A percentile compares a stretch with the other conserved stretches of the same genome.
Evolutionary conservation across 768 basidiomycete species (phyloP).

Genomic region (Sarcomyxa edulis): DNA sequence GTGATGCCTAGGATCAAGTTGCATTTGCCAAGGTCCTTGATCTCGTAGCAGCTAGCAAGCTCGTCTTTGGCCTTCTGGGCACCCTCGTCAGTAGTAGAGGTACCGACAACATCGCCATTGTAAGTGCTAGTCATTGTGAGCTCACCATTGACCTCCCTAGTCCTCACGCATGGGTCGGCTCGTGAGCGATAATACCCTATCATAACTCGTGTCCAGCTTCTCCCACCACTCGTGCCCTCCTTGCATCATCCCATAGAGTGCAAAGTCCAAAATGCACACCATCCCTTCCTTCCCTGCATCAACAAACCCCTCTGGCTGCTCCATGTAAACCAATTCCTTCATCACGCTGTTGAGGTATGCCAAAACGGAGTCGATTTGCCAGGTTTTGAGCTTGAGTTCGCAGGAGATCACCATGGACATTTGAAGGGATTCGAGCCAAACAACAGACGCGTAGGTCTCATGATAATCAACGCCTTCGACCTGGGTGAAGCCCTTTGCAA

Average conservation of each 20-base stretch:
- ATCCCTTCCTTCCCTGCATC: constrained; percentile 5
- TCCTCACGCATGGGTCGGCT: constrained; percentile 29
- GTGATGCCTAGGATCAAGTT: constrained; percentile 20
- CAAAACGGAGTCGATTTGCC: constrained; percentile 16
- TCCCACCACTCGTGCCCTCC: constrained; percentile 24
- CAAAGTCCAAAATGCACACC: not conserved
- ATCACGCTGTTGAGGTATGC: constrained; percentile 21
- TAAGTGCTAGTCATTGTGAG: constrained; percentile 25
- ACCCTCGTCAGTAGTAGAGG: constrained; percentile 8
- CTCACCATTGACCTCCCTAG: not conserved
- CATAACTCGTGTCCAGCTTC: constrained; percentile 21
- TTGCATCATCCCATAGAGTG: constrained; percentile 29
- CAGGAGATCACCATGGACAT: constrained; percentile 16
- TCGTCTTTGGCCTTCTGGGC: constrained; percentile 19
- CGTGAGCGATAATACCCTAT: constrained; percentile 21
- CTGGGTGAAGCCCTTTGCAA: constrained; percentile 22
- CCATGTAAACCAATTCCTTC: constrained; percentile 18
- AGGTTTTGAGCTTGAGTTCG: constrained; percentile 12
- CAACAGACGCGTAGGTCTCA: constrained; percentile 9
- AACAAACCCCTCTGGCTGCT: constrained; percentile 6
- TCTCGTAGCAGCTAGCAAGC: constrained; percentile 20
- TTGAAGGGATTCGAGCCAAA: constrained; percentile 12
- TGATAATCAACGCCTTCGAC: constrained; percentile 12
- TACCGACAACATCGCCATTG: constrained; percentile 26
- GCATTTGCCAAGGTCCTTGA: constrained; percentile 26